These are phyloP conservation scores for Rasamsonia emersonii DNA, from an alignment of 2,329 filamentous ascomycete species.

Conservation along the genomic window DNA sequence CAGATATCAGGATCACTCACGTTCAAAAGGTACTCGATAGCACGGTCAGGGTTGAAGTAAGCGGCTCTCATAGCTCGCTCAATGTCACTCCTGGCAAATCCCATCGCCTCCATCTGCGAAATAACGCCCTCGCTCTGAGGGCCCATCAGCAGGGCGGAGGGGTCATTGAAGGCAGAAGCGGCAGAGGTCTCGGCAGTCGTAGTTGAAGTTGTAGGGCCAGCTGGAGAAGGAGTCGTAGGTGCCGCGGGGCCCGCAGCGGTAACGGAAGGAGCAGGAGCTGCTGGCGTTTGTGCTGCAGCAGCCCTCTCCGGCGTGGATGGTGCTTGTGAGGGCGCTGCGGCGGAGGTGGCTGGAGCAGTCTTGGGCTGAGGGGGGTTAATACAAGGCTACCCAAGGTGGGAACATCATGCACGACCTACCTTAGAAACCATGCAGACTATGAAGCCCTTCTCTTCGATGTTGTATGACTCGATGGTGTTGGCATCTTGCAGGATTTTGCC, in stretches of 20 bases:
- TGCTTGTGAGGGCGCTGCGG: slow-evolving; percentile 24
- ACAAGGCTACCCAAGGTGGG: slow-evolving; percentile 1
- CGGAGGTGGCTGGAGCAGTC: slow-evolving; percentile 37
- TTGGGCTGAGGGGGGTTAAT: slow-evolving; percentile 55
- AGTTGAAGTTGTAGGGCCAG: slow-evolving; percentile 30
- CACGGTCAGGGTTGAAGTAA: slow-evolving; percentile 93
- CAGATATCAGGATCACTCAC: slow-evolving; percentile 44
- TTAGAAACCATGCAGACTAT: slow-evolving; percentile 98
- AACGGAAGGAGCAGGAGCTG: slow-evolving; percentile 47
- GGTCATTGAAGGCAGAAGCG: slow-evolving; percentile 52
- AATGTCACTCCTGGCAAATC: slow-evolving; percentile 79
- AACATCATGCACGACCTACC: slow-evolving; percentile 44
- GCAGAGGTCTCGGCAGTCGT: slow-evolving; percentile 28
- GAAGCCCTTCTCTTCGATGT: slow-evolving; percentile 98
- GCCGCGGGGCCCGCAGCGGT: slow-evolving; percentile 33
- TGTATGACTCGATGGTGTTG: slow-evolving; percentile 92
- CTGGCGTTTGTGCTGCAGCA: slow-evolving; percentile 30
- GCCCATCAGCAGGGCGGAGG: slow-evolving; percentile 79
- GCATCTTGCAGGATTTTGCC: slow-evolving; percentile 98
- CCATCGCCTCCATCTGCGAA: slow-evolving; percentile 94
- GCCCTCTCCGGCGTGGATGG: slow-evolving; percentile 32
- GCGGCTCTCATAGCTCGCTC: slow-evolving; percentile 92
- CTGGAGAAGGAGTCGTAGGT: slow-evolving; percentile 41
- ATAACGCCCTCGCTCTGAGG: slow-evolving; percentile 73
- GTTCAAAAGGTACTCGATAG: slow-evolving; percentile 88